Base-by-base conservation (phyloP, 768 basidiomycete species). In the Wakefieldia striispora region DNA sequence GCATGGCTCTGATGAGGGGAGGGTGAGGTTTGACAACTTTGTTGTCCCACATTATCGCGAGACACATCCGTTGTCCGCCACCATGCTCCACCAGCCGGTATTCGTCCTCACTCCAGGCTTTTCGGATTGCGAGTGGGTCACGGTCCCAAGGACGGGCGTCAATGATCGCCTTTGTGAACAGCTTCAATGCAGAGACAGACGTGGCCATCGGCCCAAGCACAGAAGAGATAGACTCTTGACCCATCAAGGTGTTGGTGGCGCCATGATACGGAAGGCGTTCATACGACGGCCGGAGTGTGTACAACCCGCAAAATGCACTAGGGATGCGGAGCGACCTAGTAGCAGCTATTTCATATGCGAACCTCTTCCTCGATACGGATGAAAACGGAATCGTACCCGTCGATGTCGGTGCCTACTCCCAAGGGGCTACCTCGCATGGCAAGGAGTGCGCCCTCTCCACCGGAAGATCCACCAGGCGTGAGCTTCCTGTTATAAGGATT, bases 381-480 rank as follows among this genome's bases (percentile, higher is more conserved):
- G 9, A 16, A 34, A 43, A 33, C 8, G 19, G 26, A 38, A 42
- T 40, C 9, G 41, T 59, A 87, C 86, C 89, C 86, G 51, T 83
- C 87, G 51, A 91, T 81, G 63, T 93, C 91, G 17, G 91, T 86
- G 39, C 91, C 91, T 5, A 91, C 79, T 21, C 89, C 88, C 58
- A 80, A 47, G 5, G 72, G 70, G 33, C 70, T 71, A 21, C 80
- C 79, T 43, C 65, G 72, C 56, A 69, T 55, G 39, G 58, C 84
- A 34, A 94, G 65, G 3, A 94, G 76, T 0, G 91, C 89, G 26
- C 86, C 87, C 70, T 94, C 93, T 27, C 92, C 92, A 5, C 93
- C 92, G 3, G 86, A 88, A 1, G 90, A 93, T 0, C 92, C 92
- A 14, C 92, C 92, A 6, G 76, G 68, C 4, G 86, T 90, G 38